phyloP scores from a whole-genome alignment of 2,329 filamentous ascomycete genomes.

The Claviceps arundinis region DNA sequence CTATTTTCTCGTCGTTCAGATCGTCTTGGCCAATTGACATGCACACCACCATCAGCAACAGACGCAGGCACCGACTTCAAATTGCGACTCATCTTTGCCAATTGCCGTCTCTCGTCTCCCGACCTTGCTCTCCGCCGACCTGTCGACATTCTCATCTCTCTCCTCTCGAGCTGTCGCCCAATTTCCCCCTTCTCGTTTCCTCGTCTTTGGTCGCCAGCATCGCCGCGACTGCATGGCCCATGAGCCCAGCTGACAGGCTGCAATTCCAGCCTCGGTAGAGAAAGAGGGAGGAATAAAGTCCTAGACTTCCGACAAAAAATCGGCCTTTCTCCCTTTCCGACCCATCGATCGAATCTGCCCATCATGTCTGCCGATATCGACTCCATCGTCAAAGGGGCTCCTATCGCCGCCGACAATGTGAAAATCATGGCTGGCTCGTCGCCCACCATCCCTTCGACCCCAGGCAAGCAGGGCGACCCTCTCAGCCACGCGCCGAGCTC shows the following conservation, averaged over 20 bases:
- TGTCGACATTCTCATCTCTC: too few relatives aligned
- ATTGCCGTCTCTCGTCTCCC: too few relatives aligned
- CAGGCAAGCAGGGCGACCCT: slow-evolving; percentile 48
- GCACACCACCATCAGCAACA: too few relatives aligned
- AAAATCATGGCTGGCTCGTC: slow-evolving; percentile 25
- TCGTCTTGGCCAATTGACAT: too few relatives aligned
- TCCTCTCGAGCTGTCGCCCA: too few relatives aligned
- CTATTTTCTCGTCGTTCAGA: too few relatives aligned
- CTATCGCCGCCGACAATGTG: slow-evolving; percentile 42
- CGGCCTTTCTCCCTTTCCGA: background rate
- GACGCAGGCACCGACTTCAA: too few relatives aligned
- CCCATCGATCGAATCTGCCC: background rate
- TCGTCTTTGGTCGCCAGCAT: background rate
- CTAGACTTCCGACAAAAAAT: background rate
- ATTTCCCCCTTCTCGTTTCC: too few relatives aligned
- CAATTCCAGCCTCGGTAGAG: background rate
- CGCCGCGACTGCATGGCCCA: slow-evolving; percentile 2
- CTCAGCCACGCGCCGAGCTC: slow-evolving; percentile 75
- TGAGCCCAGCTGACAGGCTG: slow-evolving; percentile 2
- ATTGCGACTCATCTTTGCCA: too few relatives aligned
- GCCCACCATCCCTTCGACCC: slow-evolving; percentile 29
- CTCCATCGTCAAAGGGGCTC: slow-evolving; percentile 83
- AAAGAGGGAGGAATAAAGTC: background rate
- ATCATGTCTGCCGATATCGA: slow-evolving; percentile 59
- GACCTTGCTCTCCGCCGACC: too few relatives aligned